Conservation (phyloP, 306 rosid species). For the Cucurbita ficifolia region DNA sequence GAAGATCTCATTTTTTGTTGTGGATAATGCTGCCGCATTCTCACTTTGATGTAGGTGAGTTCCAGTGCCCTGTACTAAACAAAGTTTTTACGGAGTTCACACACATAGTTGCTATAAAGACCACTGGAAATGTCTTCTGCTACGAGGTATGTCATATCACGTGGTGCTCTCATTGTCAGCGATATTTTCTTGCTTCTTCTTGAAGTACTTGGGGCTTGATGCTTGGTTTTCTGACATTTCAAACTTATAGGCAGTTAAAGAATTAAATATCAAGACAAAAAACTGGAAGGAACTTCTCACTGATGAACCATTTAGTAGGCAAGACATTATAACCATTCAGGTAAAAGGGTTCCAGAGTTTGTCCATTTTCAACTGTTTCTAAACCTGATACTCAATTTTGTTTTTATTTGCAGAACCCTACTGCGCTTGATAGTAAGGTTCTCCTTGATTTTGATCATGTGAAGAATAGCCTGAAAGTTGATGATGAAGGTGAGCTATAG, state of each 20-base stretch:
- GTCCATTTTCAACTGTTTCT: constrained; percentile 1
- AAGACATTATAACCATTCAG: constrained; percentile 88
- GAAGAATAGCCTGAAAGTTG: constrained; percentile 60
- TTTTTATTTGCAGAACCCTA: constrained; percentile 70
- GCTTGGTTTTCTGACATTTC: constrained; percentile 3
- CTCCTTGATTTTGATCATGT: constrained; percentile 90
- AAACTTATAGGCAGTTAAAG: constrained; percentile 60
- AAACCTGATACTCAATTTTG: neutral
- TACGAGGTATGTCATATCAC: constrained; percentile 54
- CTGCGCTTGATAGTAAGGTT: constrained; percentile 65
- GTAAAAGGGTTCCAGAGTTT: constrained; percentile 19
- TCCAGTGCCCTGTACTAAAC: constrained; percentile 85
- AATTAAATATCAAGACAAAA: constrained; percentile 80
- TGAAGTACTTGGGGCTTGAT: neutral
- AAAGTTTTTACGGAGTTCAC: constrained; percentile 96
- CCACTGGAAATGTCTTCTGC: constrained; percentile 93
- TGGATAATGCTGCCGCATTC: neutral
- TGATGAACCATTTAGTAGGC: constrained; percentile 74
- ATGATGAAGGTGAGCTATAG: constrained; percentile 63
- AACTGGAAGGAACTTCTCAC: constrained; percentile 98
- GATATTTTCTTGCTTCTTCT: neutral
- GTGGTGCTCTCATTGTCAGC: neutral
- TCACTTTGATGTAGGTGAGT: constrained; percentile 52
- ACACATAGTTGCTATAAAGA: constrained; percentile 85
- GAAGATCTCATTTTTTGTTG: neutral